A percentile compares a stretch with the other conserved stretches of the same genome.
Conservation (phyloP, 2,329 filamentous ascomycete genomes). For the Arthrobotrys iridis region DNA sequence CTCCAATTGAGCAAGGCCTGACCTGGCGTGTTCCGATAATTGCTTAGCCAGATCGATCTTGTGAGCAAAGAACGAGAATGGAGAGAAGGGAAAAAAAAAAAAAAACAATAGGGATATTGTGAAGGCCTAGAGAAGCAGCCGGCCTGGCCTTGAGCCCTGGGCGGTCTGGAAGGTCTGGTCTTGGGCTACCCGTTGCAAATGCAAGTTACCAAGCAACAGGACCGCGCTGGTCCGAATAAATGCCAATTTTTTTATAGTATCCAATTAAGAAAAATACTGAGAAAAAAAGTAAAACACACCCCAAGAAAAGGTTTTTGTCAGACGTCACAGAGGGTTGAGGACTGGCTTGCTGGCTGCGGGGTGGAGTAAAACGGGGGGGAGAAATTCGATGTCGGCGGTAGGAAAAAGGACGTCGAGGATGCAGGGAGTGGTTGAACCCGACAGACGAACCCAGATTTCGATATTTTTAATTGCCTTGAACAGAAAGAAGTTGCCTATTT, state of each 20-base stretch:
- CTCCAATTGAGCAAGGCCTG: constrained; percentile 30
- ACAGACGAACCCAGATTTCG: constrained; percentile 9
- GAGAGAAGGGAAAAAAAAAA: not conserved
- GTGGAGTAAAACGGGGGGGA: constrained; percentile 25
- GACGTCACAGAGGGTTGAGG: constrained; percentile 40
- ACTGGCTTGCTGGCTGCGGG: constrained; percentile 14
- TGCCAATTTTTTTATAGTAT: constrained; percentile 6
- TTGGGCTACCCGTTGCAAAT: not conserved
- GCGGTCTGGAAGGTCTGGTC: not conserved
- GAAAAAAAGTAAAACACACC: constrained; percentile 11
- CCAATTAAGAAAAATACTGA: constrained; percentile 5
- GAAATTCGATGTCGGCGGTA: constrained; percentile 25
- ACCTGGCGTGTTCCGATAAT: constrained; percentile 16
- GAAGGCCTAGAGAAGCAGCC: not conserved
- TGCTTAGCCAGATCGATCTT: constrained; percentile 10
- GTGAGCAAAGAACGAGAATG: not conserved
- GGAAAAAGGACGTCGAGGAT: constrained; percentile 23
- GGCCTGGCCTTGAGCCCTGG: constrained; percentile 15
- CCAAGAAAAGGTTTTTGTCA: constrained; percentile 7
- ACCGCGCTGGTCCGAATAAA: not conserved
- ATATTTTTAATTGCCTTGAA: constrained; percentile 41
- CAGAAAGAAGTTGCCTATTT: constrained; percentile 43
- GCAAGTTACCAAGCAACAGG: constrained; percentile 7
- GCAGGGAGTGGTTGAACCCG: not conserved
- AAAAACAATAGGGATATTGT: not conserved